These are phyloP conservation scores for Irpex rosettiformis DNA, from an alignment of 1,284 basidiomycete genomes.

Conservation along the genomic window DNA sequence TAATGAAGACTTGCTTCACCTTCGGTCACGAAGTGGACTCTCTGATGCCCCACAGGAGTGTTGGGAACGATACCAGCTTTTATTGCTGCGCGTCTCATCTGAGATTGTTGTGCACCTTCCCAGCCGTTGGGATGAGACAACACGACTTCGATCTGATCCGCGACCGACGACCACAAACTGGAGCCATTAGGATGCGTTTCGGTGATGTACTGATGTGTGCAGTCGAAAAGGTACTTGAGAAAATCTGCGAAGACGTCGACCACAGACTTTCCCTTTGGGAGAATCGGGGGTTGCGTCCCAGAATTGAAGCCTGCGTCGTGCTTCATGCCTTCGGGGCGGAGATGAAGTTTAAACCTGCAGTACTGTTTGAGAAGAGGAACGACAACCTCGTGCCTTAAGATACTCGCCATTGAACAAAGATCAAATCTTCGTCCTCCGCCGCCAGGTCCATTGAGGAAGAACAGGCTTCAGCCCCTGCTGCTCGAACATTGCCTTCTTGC, in stretches of 20 bases:
- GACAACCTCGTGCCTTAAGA: background rate
- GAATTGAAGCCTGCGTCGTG: slow-evolving; percentile 17
- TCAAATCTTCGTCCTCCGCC: slow-evolving; percentile 45
- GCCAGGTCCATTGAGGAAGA: slow-evolving; percentile 37
- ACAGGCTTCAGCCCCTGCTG: slow-evolving; percentile 52
- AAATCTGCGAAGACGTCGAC: slow-evolving; percentile 54
- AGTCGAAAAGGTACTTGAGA: slow-evolving; percentile 43
- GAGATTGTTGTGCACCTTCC: slow-evolving; percentile 39
- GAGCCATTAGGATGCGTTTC: slow-evolving; percentile 43
- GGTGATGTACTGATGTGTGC: slow-evolving; percentile 42
- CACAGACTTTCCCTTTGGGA: slow-evolving; percentile 45
- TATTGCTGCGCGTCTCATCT: slow-evolving; percentile 36
- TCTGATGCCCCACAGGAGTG: slow-evolving; percentile 26
- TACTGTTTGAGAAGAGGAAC: background rate
- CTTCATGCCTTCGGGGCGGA: slow-evolving; percentile 38
- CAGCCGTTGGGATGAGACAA: slow-evolving; percentile 44
- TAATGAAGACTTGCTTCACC: slow-evolving; percentile 49
- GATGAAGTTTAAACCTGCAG: slow-evolving; percentile 56
- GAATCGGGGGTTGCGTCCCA: slow-evolving; percentile 34
- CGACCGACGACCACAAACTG: slow-evolving; percentile 34
- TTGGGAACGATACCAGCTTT: slow-evolving; percentile 30
- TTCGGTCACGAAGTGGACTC: slow-evolving; percentile 44
- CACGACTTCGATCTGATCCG: slow-evolving; percentile 31
- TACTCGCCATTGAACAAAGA: slow-evolving; percentile 47
- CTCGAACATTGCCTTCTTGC: slow-evolving; percentile 37